Conservation (phyloP, 768 basidiomycete genomes). For the Cystofilobasidium capitatum region DNA sequence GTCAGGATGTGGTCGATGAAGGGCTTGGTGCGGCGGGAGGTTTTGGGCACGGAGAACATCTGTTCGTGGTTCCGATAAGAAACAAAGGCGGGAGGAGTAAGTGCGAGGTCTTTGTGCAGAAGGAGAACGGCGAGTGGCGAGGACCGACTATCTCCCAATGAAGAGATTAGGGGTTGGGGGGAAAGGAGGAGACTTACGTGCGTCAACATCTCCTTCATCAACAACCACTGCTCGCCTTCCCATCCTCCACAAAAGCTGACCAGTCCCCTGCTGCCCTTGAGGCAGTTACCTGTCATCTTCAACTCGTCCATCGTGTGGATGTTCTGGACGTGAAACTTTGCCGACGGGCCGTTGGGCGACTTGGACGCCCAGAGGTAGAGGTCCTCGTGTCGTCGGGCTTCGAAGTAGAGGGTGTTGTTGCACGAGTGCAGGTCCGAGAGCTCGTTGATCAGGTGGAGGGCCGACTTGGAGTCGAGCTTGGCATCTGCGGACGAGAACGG, state of each 20-base stretch:
- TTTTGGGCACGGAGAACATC: conserved; percentile 91
- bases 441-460: conserved; percentile 83
- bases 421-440: conserved; percentile 95
- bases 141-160: conserved; percentile 5
- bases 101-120: not conserved
- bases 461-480: conserved; percentile 93
- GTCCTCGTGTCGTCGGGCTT: conserved; percentile 89
- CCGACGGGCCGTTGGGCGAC: conserved; percentile 92
- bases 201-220: conserved; percentile 87
- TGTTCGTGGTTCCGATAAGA: conserved; percentile 38
- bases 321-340: conserved; percentile 97
- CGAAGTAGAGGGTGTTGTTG: conserved; percentile 95
- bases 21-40: conserved; percentile 84
- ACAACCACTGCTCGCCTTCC: conserved; percentile 72
- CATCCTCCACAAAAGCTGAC: conserved; percentile 81
- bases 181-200: conserved; percentile 53
- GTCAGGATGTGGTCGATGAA: conserved; percentile 97
- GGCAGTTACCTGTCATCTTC: conserved; percentile 97
- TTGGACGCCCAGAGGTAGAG: conserved; percentile 94
- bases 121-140: conserved; percentile 3
- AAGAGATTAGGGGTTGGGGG: not conserved
- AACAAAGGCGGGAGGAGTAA: conserved; percentile 11
- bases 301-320: conserved; percentile 99
- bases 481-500: conserved; percentile 48
- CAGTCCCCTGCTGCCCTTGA: conserved; percentile 87